Conservation (phyloP, 495 filamentous ascomycete species). For the Neurospora terricola region DNA sequence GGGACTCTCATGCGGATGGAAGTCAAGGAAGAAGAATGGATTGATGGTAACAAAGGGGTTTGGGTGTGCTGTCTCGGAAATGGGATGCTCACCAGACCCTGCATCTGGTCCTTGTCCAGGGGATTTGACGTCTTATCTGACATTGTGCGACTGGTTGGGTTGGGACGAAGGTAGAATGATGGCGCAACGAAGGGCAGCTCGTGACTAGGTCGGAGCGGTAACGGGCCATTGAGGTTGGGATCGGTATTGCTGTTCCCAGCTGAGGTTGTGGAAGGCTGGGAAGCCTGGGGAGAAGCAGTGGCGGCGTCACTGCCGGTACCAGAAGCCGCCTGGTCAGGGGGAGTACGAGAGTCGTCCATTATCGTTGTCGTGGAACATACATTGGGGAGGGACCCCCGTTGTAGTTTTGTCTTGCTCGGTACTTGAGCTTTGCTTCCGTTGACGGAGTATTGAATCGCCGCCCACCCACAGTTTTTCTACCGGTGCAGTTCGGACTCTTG, state of each 20-base stretch:
- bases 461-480: neutral
- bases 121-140: constrained; percentile 54
- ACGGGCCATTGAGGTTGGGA: constrained; percentile 12
- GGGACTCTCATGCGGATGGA: neutral
- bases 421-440: neutral
- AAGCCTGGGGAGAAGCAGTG: constrained; percentile 10
- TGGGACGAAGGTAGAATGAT: constrained; percentile 73
- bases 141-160: constrained; percentile 39
- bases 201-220: constrained; percentile 32
- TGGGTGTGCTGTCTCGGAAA: constrained; percentile 18
- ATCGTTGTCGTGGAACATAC: constrained; percentile 26
- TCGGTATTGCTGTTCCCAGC: constrained; percentile 16
- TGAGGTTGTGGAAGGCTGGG: constrained; percentile 10
- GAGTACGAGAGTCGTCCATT: constrained; percentile 29
- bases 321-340: constrained; percentile 20
- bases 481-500: neutral
- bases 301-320: constrained; percentile 14
- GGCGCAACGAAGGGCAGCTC: constrained; percentile 62
- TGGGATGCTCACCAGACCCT: constrained; percentile 67
- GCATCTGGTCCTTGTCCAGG: constrained; percentile 83
- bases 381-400: constrained; percentile 10
- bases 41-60: constrained; percentile 1
- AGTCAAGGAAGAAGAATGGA: constrained; percentile 2
- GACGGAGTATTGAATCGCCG: neutral
- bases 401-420: neutral